These are phyloP conservation scores for Colletotrichum navitas DNA, from an alignment of 2,329 filamentous ascomycete genomes.

Conservation along the genomic window DNA sequence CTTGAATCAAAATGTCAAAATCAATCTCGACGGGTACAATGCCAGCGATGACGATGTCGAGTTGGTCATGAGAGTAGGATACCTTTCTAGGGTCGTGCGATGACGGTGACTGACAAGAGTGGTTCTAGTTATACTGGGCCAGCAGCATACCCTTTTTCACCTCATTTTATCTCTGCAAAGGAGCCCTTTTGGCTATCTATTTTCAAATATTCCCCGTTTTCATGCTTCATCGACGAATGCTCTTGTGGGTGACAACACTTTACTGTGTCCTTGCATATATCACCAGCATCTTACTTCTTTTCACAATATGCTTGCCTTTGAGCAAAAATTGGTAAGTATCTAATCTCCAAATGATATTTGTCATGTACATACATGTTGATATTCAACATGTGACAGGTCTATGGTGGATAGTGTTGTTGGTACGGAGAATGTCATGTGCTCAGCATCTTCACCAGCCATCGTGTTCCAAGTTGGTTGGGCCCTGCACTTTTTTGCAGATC, in stretches of 20 bases:
- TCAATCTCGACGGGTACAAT: conserved; percentile 28
- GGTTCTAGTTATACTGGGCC: conserved; percentile 31
- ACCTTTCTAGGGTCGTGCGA: no score
- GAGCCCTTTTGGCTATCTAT: conserved; percentile 36
- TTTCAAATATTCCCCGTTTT: conserved; percentile 35
- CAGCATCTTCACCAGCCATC: conserved; percentile 25
- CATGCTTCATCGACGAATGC: conserved; percentile 34
- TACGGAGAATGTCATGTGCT: conserved; percentile 33
- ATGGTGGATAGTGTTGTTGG: conserved; percentile 10
- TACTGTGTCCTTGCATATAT: conserved; percentile 32
- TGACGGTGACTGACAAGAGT: not conserved
- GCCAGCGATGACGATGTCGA: conserved; percentile 20
- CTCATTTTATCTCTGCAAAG: conserved; percentile 37
- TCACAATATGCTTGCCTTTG: conserved; percentile 30
- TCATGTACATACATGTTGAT: not conserved
- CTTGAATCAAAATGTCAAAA: conserved; percentile 33
- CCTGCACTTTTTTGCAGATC: conserved; percentile 36
- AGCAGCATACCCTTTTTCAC: conserved; percentile 39
- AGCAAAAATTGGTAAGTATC: conserved; percentile 29
- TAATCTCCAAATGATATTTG: not conserved
- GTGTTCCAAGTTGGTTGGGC: conserved; percentile 38
- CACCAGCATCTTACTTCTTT: conserved; percentile 32
- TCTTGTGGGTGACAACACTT: conserved; percentile 23
- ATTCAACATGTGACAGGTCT: not conserved
- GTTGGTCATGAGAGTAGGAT: conserved; percentile 24